Conservation (phyloP, 108 stramenopile genomes). For the Cyclotella cryptica region DNA sequence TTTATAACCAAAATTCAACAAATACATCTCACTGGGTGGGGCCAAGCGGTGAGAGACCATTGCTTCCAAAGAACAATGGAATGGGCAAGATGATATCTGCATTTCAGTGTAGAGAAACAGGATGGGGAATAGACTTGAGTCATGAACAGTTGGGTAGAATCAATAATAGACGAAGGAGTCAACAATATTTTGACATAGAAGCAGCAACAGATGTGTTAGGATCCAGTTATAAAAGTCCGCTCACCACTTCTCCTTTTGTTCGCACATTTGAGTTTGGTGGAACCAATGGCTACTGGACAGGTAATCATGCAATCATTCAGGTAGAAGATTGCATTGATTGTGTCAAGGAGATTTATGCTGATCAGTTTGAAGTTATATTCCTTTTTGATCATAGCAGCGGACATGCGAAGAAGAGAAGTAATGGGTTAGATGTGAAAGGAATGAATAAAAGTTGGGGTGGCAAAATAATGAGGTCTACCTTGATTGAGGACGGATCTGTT, state of each 20-base stretch:
- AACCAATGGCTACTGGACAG: neutral
- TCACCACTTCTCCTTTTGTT: neutral
- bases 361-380: neutral
- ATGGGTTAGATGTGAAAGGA: too few species aligned
- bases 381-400: conserved; percentile 10
- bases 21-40: too few species aligned
- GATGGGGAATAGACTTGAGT: neutral
- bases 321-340: neutral
- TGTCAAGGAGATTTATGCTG: neutral
- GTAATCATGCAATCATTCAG: too few species aligned
- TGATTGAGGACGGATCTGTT: too few species aligned
- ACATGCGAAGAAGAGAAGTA: neutral
- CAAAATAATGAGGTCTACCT: too few species aligned
- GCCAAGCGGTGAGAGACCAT: too few species aligned
- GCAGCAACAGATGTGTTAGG: neutral
- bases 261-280: neutral
- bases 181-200: neutral
- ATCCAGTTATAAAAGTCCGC: neutral
- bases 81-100: neutral
- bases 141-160: neutral
- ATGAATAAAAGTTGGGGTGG: neutral
- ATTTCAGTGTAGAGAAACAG: neutral
- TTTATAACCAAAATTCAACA: too few species aligned
- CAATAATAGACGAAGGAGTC: neutral
- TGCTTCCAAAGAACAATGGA: neutral